phyloP scores from a whole-genome alignment of 164 flowering plant genomes.

The Nymphaea colorata region DNA sequence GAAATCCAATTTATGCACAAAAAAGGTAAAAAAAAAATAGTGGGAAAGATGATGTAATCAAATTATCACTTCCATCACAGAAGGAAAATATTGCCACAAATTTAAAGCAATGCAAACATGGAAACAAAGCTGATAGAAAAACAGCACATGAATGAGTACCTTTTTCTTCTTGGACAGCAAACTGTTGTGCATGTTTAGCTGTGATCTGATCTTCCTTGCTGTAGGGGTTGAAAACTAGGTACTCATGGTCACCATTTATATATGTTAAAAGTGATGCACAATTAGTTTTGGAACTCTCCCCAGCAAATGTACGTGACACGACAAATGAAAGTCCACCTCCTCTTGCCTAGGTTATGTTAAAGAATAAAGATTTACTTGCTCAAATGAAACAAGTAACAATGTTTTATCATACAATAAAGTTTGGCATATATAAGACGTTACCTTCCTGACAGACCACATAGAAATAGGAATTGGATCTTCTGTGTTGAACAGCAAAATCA shows the following conservation, averaged over 20 bases:
- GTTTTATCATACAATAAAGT: no score
- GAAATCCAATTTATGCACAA: no score
- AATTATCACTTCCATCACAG: no score
- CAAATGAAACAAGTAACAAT: no score
- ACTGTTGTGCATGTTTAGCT: neutral
- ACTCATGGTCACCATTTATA: constrained; percentile 68
- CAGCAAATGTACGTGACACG: constrained; percentile 4
- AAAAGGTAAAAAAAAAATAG: no score
- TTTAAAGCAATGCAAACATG: neutral
- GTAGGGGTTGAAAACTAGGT: constrained; percentile 61
- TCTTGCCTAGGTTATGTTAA: constrained; percentile 34
- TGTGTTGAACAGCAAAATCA: constrained; percentile 52
- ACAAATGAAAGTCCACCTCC: constrained; percentile 74
- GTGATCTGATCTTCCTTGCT: constrained; percentile 16
- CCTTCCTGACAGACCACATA: constrained; percentile 77
- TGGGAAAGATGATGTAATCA: no score
- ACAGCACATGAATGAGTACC: constrained; percentile 20
- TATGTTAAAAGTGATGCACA: constrained; percentile 18
- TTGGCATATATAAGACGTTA: constrained; percentile 8
- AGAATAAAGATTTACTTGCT: neutral
- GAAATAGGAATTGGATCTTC: constrained; percentile 55
- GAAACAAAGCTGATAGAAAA: neutral
- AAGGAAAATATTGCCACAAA: neutral
- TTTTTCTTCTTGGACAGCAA: constrained; percentile 32
- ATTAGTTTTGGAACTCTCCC: no score